phyloP scores from a whole-genome alignment of 495 filamentous ascomycete genomes.

The Daldinia concentrica region DNA sequence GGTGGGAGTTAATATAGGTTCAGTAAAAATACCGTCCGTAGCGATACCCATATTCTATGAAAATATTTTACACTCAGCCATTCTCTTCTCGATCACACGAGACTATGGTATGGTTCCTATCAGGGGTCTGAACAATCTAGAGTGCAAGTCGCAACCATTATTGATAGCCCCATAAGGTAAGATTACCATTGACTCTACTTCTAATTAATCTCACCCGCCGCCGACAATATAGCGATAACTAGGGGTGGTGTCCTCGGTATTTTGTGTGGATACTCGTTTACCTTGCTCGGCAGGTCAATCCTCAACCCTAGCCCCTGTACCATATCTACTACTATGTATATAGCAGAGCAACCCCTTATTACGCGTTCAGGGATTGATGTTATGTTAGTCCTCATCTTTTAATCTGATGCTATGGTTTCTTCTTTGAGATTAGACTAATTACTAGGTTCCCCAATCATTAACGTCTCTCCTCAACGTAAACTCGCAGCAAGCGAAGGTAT shows the following conservation, averaged over 20 bases:
- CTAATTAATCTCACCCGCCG: not conserved
- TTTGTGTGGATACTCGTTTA: conserved; percentile 11
- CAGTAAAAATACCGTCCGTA: not conserved
- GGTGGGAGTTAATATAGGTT: conserved; percentile 75
- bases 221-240: not conserved
- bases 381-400: not conserved
- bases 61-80: not conserved
- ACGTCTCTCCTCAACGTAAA: not conserved
- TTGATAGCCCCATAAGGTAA: not conserved
- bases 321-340: not conserved
- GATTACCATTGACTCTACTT: not conserved
- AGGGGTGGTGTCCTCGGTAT: not conserved
- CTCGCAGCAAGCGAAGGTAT: not conserved
- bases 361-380: not conserved
- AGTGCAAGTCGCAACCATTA: not conserved
- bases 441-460: not conserved
- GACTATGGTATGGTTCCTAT: not conserved
- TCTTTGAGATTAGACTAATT: not conserved
- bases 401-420: not conserved
- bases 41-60: conserved; percentile 8
- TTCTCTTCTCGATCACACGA: not conserved
- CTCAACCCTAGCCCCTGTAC: conserved; percentile 12
- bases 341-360: not conserved
- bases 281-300: conserved; percentile 26
- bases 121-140: not conserved